Base-by-base conservation (phyloP, 192 early-diverging fungal genomes). In the Chytriomyces sp. region DNA sequence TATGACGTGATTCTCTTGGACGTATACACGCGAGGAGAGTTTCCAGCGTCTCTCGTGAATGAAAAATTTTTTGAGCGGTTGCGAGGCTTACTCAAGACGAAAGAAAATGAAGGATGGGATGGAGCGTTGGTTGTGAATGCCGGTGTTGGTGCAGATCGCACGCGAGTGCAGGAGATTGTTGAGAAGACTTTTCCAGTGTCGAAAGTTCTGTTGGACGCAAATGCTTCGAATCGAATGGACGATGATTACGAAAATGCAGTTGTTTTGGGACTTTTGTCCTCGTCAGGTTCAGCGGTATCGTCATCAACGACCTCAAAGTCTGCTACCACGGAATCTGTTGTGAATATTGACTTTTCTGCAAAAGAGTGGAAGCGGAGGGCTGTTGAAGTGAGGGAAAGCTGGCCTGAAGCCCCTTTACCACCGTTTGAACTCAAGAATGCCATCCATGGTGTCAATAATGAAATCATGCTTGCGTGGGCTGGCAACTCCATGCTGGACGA, bases 181-280 rank as follows among this genome's bases (percentile, higher is more conserved):
- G 23, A 47, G 5, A n/a, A n/a, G 18, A 23, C 10, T 6, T 64
- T 70, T 53, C 66, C 65, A 20, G 67, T 64, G 18, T 46, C 50
- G 0, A 43, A 43, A 9, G 48, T 48, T 6, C 45, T 78, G 69
- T 20, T 78, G 57, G 77, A 78, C 50, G 77, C 60, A 61, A 45
- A 75, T 50, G 61, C 77, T 9, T 50, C 62, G 10, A 70, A 61
- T 43, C 24, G 47, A 7, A 50, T 69, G 49, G 77, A 78, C 23
- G 77, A 70, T 50, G 77, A 78, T 45, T 63, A 72, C 49, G 77
- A 78, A 64, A 78, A 78, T 64, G 53, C 77, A 7, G 77, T 78
- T 16, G 77, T 78, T 35, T 61, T 78, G 11, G 77, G 77, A 10
- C 35, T 78, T 65, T 16, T 18, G 23, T 35, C 35, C 35, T 35